Evolutionary conservation across 2,329 filamentous ascomycete genomes (phyloP).

Genomic region (Chaetomium sp.): DNA sequence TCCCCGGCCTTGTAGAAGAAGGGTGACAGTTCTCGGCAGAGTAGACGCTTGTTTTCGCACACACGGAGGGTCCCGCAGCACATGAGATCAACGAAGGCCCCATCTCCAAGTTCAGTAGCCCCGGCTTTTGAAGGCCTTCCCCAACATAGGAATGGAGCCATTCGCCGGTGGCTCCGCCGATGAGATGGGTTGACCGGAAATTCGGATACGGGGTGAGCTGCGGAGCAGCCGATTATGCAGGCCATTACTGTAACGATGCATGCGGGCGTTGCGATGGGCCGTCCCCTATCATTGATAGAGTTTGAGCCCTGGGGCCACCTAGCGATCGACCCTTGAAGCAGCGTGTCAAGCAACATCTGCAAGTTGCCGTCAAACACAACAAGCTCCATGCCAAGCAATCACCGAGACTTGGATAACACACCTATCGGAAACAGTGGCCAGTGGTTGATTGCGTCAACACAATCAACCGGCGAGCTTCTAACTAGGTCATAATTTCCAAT

Average conservation of each 20-base stretch:
- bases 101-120: background rate
- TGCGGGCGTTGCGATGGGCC: background rate
- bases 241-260: background rate
- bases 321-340: too few species aligned
- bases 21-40: background rate
- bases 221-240: background rate
- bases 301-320: background rate
- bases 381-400: background rate
- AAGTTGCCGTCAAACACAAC: constrained; percentile 2
- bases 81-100: background rate
- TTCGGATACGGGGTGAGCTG: background rate
- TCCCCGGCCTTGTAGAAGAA: background rate
- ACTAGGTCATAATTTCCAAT: background rate
- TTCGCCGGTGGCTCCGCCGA: too few species aligned
- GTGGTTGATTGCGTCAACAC: background rate
- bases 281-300: background rate
- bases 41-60: background rate
- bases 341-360: background rate
- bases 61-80: background rate
- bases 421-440: background rate
- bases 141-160: background rate
- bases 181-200: background rate
- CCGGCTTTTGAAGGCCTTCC: background rate
- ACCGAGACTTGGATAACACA: background rate
- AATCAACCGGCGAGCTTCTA: background rate